These are phyloP conservation scores for Sonneratia alba DNA, from an alignment of 345 rosid species.

Conservation along the genomic window DNA sequence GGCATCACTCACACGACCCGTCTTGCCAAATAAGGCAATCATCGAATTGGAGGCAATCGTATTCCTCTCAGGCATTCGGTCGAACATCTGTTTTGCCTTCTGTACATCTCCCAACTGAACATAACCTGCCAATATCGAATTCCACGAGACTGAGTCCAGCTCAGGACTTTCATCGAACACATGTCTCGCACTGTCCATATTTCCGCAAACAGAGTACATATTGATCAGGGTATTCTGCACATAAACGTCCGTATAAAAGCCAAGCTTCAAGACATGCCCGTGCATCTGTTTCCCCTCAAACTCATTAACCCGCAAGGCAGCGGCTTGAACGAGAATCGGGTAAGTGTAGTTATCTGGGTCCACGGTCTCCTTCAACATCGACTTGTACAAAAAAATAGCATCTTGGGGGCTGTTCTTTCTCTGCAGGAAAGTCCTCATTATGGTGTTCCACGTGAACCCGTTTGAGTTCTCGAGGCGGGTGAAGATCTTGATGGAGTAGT, in stretches of 20 bases:
- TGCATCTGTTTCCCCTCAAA: constrained; percentile 41
- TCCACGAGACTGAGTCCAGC: constrained; percentile 51
- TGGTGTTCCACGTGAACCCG: constrained; percentile 36
- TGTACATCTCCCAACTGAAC: constrained; percentile 29
- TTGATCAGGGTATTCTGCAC: constrained; percentile 40
- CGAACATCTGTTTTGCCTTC: constrained; percentile 32
- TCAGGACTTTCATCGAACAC: constrained; percentile 41
- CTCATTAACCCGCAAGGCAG: constrained; percentile 25
- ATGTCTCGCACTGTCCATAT: constrained; percentile 26
- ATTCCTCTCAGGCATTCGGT: constrained; percentile 37
- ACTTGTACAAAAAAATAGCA: constrained; percentile 28
- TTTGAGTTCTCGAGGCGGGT: constrained; percentile 27
- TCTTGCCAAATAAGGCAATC: constrained; percentile 46
- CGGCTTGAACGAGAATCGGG: constrained; percentile 41
- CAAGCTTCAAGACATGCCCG: constrained; percentile 29
- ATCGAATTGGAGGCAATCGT: constrained; percentile 49
- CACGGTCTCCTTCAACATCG: constrained; percentile 27
- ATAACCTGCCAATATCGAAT: constrained; percentile 47
- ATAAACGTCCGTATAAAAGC: constrained; percentile 39
- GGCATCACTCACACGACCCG: constrained; percentile 32
- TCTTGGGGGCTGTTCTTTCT: constrained; percentile 21
- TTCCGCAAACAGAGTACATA: constrained; percentile 38
- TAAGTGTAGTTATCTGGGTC: constrained; percentile 37
- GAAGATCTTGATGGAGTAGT: constrained; percentile 30
- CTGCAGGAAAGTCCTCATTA: constrained; percentile 39